Evolutionary conservation across 345 rosid species (phyloP), one percentile per base, ranked within the genome.

Genomic region (Populus pruinosa): DNA sequence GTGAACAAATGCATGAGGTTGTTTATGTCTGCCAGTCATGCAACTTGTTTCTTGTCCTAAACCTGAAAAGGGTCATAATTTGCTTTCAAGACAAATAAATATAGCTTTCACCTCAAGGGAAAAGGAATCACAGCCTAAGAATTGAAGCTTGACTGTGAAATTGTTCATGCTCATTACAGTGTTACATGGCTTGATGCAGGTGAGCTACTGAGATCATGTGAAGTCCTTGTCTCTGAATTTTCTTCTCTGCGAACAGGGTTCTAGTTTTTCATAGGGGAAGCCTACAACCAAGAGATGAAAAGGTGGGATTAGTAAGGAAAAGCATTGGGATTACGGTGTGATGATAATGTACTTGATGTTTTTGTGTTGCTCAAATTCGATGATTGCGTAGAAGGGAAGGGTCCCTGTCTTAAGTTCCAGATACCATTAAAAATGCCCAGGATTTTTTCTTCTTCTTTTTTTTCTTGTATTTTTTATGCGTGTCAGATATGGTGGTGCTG

Each of bases 401-500:
- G 74, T 36, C 61, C 23, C 78, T 9, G 55, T 50, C 29, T 12
- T 23, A 8, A 23, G 29, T 23, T 56, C n/a, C 12, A 23, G 64
- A 59, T 4, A n/a, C 64, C 64, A 27, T 59, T 9, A 3, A n/a
- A 23, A 23, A n/a, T 9, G 29, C 44, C 18, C 67, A 49, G 38
- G 71, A 70, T 49, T 59, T 67, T 79, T 72, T 41, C 27, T 75
- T 14, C 39, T 76, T 67, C 41, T 50, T 2, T 33, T 47, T 16
- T 27, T 61, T 65, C 39, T n/a, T 23, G 43, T 33, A 3, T 36
- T 36, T 5, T 18, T 14, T 67, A 6, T 77, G 23, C 65, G 79
- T 77, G 78, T 73, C 76, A 50, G 63, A 44, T 43, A 69, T 33
- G 78, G 76, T 50, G 77, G 43, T 8, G 78, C 18, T 76, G 72